phyloP scores from a whole-genome alignment of 2,329 filamentous ascomycete genomes.

The Alternaria ethzedia region DNA sequence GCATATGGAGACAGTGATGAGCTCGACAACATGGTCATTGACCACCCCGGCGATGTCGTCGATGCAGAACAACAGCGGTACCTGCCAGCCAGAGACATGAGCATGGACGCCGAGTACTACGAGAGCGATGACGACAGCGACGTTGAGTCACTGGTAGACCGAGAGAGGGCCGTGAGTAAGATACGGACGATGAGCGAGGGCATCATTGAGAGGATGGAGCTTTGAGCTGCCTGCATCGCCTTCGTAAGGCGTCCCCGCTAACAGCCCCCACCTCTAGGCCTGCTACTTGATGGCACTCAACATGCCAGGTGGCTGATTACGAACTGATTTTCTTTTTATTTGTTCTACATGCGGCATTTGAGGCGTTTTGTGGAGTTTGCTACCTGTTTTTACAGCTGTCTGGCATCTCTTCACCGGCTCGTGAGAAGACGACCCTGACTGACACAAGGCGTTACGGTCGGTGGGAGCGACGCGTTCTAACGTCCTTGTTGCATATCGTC shows the following conservation, averaged over 20 bases:
- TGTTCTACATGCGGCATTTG: background rate
- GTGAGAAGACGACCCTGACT: slow-evolving; percentile 27
- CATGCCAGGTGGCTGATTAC: background rate
- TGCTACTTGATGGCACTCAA: background rate
- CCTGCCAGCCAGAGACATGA: slow-evolving; percentile 37
- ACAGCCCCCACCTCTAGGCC: background rate
- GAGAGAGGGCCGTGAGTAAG: slow-evolving; percentile 49
- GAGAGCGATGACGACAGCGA: slow-evolving; percentile 43
- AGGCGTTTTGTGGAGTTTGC: background rate
- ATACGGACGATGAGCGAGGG: slow-evolving; percentile 62
- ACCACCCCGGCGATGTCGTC: slow-evolving; percentile 47
- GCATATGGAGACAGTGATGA: slow-evolving; percentile 54
- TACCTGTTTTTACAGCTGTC: background rate
- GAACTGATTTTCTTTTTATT: background rate
- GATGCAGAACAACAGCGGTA: slow-evolving; percentile 50
- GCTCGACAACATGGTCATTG: slow-evolving; percentile 49
- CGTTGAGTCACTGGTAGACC: slow-evolving; percentile 37
- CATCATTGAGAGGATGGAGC: slow-evolving; percentile 60
- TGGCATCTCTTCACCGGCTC: slow-evolving; percentile 19
- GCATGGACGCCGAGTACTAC: slow-evolving; percentile 39
- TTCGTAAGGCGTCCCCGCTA: background rate
- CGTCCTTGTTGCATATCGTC: slow-evolving; percentile 21
- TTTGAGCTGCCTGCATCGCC: slow-evolving; percentile 37
- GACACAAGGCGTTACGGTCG: slow-evolving; percentile 27
- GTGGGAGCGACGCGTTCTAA: slow-evolving; percentile 29